Conservation (phyloP, 176 grass and related monocot genomes). For the Carex scoparia region DNA sequence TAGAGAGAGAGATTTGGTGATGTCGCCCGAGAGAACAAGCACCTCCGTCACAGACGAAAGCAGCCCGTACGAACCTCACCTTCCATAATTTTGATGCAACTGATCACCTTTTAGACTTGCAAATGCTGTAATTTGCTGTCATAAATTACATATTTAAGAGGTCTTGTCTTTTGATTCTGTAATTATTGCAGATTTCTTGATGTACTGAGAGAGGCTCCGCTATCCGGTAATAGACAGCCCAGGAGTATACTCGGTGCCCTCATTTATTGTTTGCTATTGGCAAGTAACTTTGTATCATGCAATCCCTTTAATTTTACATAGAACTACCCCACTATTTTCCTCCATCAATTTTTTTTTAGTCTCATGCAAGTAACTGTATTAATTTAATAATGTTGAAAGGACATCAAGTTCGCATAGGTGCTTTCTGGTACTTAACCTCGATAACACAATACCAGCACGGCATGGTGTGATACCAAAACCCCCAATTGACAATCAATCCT, state of each 20-base stretch:
- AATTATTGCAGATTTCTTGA: conserved; percentile 71
- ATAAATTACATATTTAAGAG: neutral
- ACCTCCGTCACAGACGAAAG: conserved; percentile 54
- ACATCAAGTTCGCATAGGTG: neutral
- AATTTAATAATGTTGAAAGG: neutral
- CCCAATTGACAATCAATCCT: neutral
- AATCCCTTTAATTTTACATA: conserved; percentile 4
- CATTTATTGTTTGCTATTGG: conserved; percentile 89
- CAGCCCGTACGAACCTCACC: conserved; percentile 44
- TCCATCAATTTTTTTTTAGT: neutral
- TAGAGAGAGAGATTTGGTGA: conserved; percentile 22
- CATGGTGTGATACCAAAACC: neutral
- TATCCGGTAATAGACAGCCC: conserved; percentile 73
- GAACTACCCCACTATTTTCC: neutral
- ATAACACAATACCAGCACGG: neutral
- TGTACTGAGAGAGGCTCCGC: conserved; percentile 68
- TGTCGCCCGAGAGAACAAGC: conserved; percentile 56
- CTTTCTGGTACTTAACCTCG: neutral
- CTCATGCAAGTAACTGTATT: neutral
- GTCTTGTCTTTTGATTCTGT: neutral
- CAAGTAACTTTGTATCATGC: conserved; percentile 39
- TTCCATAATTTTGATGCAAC: neutral
- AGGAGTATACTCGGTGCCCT: conserved; percentile 75
- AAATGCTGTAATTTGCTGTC: neutral
- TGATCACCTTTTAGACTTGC: neutral